Evolutionary conservation across 2,329 filamentous ascomycete genomes (phyloP), one percentile per base, ranked within the genome.

Genomic region (Onygenales sp.): DNA sequence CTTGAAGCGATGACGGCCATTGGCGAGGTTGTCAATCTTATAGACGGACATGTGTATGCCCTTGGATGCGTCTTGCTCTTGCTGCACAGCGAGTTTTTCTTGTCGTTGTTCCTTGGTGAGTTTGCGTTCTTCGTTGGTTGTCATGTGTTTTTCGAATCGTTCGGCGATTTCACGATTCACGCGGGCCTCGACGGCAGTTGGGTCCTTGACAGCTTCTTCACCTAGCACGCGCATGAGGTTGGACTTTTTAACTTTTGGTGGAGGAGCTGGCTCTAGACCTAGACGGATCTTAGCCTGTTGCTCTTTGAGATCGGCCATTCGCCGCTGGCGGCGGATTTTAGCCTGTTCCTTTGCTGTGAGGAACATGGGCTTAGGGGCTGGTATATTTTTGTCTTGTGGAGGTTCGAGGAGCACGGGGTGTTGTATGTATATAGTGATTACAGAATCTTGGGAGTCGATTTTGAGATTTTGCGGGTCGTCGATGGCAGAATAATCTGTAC

Each of bases 171-270:
- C 90, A 51, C 85, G 81, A 69, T 94, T 95, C 50, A 98, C 93
- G 27, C 89, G 84, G 50, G 90, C 89, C 72, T 98, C 93, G 45
- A 98, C 93, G 3, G 93, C 93, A 0, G 94, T 98, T 6, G 93
- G 93, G 71, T 98, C 93, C 66, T 95, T 94, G 60, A 98, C 92
- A 14, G 85, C 85, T 70, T 89, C 86, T 66, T 96, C 89, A 58
- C 93, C 93, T 53, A 96, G 78, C 33, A 98, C 93, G 54, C 91
- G 86, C 93, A 98, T 98, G 66, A 98, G 81, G 69, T 98, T 98
- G 54, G 86, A 88, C 71, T 94, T 94, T 74, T 96, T 97, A 61
- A 98, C 89, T 72, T 97, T 98, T 9, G 93, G 92, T 31, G 91
- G 87, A 32, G 91, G 90, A 17, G 92, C 89, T 2, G 91, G 89